A percentile compares a stretch with the other conserved stretches of the same genome.
Conservation (phyloP, 139 green algal species). For the Mesotaenium endlicherianum region DNA sequence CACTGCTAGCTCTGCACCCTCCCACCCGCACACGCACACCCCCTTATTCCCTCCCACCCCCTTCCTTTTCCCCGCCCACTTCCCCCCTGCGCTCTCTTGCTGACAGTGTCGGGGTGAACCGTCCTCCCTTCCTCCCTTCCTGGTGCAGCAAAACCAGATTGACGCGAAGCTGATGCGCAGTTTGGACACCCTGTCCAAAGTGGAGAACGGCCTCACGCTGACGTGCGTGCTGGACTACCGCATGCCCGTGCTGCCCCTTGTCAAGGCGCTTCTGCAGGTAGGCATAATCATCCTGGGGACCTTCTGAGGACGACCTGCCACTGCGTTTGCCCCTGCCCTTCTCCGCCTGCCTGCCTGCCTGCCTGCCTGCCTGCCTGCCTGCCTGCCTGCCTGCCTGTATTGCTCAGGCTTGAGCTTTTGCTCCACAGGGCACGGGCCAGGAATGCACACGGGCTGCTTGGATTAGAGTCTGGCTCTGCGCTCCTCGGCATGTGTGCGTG, state of each 20-base stretch:
- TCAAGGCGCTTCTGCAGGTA: constrained; percentile 21
- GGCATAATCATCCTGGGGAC: no score
- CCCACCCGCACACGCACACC: background rate
- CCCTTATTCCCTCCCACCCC: background rate
- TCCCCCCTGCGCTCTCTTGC: background rate
- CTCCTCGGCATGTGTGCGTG: no score
- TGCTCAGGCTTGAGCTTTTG: no score
- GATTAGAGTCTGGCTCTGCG: no score
- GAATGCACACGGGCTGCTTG: no score
- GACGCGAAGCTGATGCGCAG: constrained; percentile 7
- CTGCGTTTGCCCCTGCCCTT: no score
- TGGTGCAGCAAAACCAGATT: constrained; percentile 15
- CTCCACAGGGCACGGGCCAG: no score
- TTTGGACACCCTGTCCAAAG: constrained; percentile 4
- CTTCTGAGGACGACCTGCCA: no score
- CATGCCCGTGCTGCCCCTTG: constrained; percentile 8
- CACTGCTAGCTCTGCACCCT: no score
- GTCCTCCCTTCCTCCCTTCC: background rate
- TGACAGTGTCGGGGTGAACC: background rate
- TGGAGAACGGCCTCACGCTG: background rate
- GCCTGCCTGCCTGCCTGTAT: no score
- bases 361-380: no score
- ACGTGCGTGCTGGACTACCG: constrained; percentile 18
- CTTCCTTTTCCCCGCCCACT: background rate
- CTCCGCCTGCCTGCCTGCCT: no score